phyloP scores from a whole-genome alignment of 2,329 filamentous ascomycete species.

The Xylaria sp. region DNA sequence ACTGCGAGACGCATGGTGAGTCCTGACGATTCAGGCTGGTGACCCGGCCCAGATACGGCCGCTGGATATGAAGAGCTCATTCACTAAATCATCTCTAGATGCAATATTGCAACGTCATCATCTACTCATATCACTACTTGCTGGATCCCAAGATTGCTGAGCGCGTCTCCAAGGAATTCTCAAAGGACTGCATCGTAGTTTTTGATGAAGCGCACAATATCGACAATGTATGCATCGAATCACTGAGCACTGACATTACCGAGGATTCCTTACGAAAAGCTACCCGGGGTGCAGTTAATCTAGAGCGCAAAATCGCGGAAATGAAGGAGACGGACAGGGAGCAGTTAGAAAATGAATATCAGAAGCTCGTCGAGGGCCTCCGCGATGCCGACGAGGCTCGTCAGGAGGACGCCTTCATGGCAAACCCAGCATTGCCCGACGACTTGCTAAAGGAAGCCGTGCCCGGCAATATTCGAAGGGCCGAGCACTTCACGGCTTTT shows the following conservation, averaged over 20 bases:
- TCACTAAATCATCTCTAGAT: slow-evolving; percentile 65
- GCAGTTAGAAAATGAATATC: slow-evolving; percentile 93
- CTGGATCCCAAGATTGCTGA: slow-evolving; percentile 98
- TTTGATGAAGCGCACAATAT: slow-evolving; percentile 99
- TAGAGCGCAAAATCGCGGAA: slow-evolving; percentile 89
- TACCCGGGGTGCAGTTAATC: slow-evolving; percentile 86
- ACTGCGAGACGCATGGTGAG: slow-evolving; percentile 90
- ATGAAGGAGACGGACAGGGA: slow-evolving; percentile 97
- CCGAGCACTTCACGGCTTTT: slow-evolving; percentile 95
- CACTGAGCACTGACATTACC: slow-evolving; percentile 94
- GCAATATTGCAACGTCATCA: slow-evolving; percentile 99
- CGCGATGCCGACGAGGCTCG: slow-evolving; percentile 88
- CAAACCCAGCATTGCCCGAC: slow-evolving; percentile 92
- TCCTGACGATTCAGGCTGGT: slow-evolving; percentile 17
- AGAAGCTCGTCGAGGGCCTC: slow-evolving; percentile 92
- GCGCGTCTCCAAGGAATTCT: slow-evolving; percentile 91
- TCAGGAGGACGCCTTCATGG: slow-evolving; percentile 96
- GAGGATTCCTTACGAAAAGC: slow-evolving; percentile 94
- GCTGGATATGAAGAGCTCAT: slow-evolving; percentile 14
- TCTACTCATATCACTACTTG: slow-evolving; percentile 98
- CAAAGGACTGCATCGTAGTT: slow-evolving; percentile 97
- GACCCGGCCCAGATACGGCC: neutral
- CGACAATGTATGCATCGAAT: slow-evolving; percentile 99
- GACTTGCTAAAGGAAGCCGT: slow-evolving; percentile 96
- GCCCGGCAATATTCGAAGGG: slow-evolving; percentile 93